Conservation (phyloP, 1,284 basidiomycete genomes). For the Austroboletus niveus region DNA sequence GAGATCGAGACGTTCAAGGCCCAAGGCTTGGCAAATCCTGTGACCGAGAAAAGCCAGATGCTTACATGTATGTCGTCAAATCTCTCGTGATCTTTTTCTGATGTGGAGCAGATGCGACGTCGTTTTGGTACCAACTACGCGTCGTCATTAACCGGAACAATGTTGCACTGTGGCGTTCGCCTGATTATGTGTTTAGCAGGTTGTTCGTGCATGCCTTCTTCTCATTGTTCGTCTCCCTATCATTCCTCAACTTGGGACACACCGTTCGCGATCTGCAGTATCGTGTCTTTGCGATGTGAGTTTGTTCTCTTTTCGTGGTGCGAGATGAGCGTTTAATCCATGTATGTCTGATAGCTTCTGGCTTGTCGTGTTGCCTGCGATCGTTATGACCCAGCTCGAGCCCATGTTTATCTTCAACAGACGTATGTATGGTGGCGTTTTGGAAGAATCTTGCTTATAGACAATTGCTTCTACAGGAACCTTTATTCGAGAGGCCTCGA, state of each 20-base stretch:
- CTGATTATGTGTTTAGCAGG: conserved; percentile 81
- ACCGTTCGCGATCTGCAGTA: conserved; percentile 78
- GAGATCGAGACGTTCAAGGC: conserved; percentile 48
- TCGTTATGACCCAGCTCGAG: conserved; percentile 80
- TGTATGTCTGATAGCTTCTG: conserved; percentile 50
- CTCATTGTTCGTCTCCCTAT: conserved; percentile 77
- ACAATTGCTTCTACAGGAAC: conserved; percentile 32
- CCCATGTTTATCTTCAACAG: conserved; percentile 85
- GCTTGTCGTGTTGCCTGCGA: conserved; percentile 68
- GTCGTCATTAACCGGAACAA: conserved; percentile 75
- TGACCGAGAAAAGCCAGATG: conserved; percentile 38
- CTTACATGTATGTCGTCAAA: conserved; percentile 44
- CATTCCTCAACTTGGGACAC: conserved; percentile 76
- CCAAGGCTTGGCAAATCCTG: conserved; percentile 40
- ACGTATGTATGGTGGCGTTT: conserved; percentile 36
- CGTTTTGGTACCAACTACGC: conserved; percentile 77
- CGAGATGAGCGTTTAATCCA: not conserved
- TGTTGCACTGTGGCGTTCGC: conserved; percentile 77
- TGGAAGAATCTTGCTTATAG: not conserved
- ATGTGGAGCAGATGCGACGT: conserved; percentile 60
- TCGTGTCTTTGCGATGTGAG: conserved; percentile 76
- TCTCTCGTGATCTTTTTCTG: not conserved
- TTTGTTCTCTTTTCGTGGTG: conserved; percentile 2
- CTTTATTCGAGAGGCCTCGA: conserved; percentile 74
- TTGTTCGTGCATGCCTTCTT: conserved; percentile 78